Base-by-base conservation (phyloP, 1,284 basidiomycete genomes). In the Malassezia furfur region DNA sequence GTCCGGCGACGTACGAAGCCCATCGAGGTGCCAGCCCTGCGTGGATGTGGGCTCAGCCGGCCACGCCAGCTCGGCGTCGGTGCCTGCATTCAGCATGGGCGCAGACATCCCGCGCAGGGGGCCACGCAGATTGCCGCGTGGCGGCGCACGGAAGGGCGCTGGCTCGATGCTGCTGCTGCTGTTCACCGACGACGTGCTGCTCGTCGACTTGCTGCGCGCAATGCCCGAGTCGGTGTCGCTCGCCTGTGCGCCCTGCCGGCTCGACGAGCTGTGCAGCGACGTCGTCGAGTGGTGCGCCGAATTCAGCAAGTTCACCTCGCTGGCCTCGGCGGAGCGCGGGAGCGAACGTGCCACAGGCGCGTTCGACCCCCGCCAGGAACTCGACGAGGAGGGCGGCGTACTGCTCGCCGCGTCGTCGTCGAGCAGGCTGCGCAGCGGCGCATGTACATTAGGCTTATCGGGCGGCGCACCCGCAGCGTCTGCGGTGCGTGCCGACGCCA, bases 81-180 rank as follows among this genome's bases (percentile, higher is more conserved):
- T 28, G 25, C 7, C 25, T 7, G 25, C 25, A 28, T 7, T 4
- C 25, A 7, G 25, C 25, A 28, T 28, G 4, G 25, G 25, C 25
- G 25, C 25, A 7, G 25, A 3, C 25, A 28, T 28, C 25, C 25
- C 25, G 25, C 25, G 25, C 25, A 28, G 25, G 21, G n/a, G 9
- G 9, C 9, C 11, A 6, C 48, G 48, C n/a, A 57, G 25, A 38
- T 72, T 72, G n/a, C 71, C 71, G 10, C 66, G 52, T 14, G 71
- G 71, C 11, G 70, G 70, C 28, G 66, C 62, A 10, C 70, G 65
- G 38, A 74, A 74, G 10, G 71, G 71, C 0, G 60, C 68, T 5
- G 71, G 68, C 41, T 74, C 71, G 28, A 74, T 63, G 53, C 70
- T 72, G 50, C 63, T 66, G 15, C 68, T 68, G 58, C 66, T 69